Conservation (phyloP, 1,284 basidiomycete species). For the Apiotrichum domesticum region DNA sequence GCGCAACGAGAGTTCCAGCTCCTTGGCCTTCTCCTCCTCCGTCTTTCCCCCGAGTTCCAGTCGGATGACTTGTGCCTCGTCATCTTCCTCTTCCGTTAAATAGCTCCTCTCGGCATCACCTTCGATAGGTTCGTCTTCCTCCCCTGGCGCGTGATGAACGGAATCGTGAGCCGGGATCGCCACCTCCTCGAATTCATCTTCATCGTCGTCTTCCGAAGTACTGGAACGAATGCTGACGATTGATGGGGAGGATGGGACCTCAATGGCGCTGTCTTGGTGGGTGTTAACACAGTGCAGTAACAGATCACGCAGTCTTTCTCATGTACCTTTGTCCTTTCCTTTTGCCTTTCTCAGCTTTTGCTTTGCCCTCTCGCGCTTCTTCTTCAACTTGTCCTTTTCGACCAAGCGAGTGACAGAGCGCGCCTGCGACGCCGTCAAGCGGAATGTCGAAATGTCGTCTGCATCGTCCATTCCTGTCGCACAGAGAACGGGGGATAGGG, state of each 20-base stretch:
- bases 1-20: constrained; percentile 32
- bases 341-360: not conserved
- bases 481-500: not conserved
- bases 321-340: too few relatives aligned
- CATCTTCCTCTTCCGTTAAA: constrained; percentile 18
- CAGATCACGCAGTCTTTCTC: not conserved
- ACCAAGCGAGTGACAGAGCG: not conserved
- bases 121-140: constrained; percentile 5
- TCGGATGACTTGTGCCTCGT: constrained; percentile 25
- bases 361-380: not conserved
- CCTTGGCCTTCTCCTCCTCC: constrained; percentile 36
- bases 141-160: not conserved
- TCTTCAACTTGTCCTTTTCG: not conserved
- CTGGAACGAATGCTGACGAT: constrained; percentile 4
- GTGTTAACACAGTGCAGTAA: not conserved
- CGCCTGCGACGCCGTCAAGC: not conserved
- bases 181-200: constrained; percentile 45
- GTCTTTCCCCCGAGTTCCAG: constrained; percentile 42
- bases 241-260: constrained; percentile 10
- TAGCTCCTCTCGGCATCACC: constrained; percentile 15
- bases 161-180: constrained; percentile 27
- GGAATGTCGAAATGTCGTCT: not conserved
- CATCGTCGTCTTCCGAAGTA: constrained; percentile 23
- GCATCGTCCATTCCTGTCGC: not conserved
- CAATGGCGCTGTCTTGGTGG: constrained; percentile 9